Evolutionary conservation across 768 basidiomycete genomes (phyloP), one percentile per base, ranked within the genome.

Genomic region (Termitomyces sp.): DNA sequence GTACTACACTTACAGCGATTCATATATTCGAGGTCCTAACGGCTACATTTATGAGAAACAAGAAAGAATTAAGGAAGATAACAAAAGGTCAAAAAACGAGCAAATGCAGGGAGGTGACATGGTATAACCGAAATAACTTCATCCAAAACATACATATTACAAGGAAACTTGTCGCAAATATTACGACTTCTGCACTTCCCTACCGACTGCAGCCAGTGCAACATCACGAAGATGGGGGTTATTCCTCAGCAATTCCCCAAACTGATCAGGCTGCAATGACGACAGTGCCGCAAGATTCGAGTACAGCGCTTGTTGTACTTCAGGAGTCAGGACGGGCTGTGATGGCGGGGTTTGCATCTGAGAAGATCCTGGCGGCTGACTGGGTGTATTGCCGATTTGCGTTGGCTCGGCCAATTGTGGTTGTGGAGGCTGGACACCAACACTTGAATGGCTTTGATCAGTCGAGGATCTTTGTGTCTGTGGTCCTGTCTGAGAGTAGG

Each of bases 171-270:
- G 24, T 31, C 22, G 36, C 8, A 28, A 10, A 48, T 33, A 42
- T n/a, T 29, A 60, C 13, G 57, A 39, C 45, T 62, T 65, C 60
- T 66, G 66, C 54, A 63, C 61, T 47, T 65, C 65, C 26, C 62
- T 60, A 52, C 62, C 58, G 49, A 75, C 63, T 24, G 74, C 72
- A 51, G 75, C 70, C 62, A 70, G 59, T 9, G 75, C 68, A 26
- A 75, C 68, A 31, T 74, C 70, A 36, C 73, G 68, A 49, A 78
- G 61, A 41, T 76, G 70, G 2, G 77, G 70, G 56, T 78, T 76
- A 22, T 67, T 68, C 20, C 70, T 66, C 48, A 78, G 64, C 28
- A 76, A 62, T 26, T 75, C 72, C 18, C 70, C 68, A 9, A 78
- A 68, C 58, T 77, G 74, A n/a, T 68, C 59, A 33, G 73, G 70